These are phyloP conservation scores for Suillus sp. DNA, from an alignment of 768 basidiomycete species.

Conservation along the genomic window DNA sequence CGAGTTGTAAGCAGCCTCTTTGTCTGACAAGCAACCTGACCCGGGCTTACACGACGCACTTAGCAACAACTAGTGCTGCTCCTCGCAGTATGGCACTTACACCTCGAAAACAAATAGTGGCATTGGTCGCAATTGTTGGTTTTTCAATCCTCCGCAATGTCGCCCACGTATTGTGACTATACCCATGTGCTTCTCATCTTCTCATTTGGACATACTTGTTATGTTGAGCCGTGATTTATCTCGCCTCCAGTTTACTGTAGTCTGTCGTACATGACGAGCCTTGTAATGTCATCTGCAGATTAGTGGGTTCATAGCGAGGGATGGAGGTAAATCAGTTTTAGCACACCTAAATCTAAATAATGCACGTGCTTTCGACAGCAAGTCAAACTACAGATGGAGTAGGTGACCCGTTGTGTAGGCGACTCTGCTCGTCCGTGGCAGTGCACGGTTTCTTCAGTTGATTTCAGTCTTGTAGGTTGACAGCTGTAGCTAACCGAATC, in stretches of 20 bases:
- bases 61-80: slow-evolving; percentile 5
- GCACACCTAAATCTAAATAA: not conserved
- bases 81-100: slow-evolving; percentile 12
- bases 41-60: not conserved
- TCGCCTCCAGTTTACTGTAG: not conserved
- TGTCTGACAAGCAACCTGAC: not conserved
- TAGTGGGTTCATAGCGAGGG: slow-evolving; percentile 11
- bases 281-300: not conserved
- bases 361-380: too few species aligned
- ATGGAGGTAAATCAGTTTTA: too few species aligned
- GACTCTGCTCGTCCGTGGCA: too few species aligned
- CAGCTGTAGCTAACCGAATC: too few species aligned
- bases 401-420: too few species aligned
- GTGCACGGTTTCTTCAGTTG: too few species aligned
- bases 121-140: slow-evolving; percentile 14
- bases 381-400: too few species aligned
- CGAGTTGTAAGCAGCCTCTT: slow-evolving; percentile 13
- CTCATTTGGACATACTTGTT: not conserved
- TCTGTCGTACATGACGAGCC: too few species aligned
- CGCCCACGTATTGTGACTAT: not conserved
- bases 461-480: not conserved
- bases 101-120: not conserved
- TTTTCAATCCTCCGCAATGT: slow-evolving; percentile 9
- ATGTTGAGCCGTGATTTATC: not conserved
- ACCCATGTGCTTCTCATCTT: not conserved